These are phyloP conservation scores for Jaapia argillacea DNA, from an alignment of 768 basidiomycete species.

Conservation along the genomic window DNA sequence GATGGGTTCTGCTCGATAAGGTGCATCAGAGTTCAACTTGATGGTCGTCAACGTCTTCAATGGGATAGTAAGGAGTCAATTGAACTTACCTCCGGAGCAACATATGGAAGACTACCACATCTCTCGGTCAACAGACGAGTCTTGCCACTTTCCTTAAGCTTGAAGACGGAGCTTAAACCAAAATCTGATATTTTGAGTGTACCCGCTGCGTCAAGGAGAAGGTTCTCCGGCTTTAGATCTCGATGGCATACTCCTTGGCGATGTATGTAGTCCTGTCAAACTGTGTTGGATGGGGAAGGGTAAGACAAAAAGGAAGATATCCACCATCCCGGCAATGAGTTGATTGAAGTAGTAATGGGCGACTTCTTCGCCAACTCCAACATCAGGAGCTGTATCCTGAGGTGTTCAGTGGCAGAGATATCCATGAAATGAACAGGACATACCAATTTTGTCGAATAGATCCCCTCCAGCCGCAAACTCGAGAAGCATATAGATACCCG, in stretches of 20 bases:
- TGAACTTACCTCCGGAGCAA: slow-evolving; percentile 76
- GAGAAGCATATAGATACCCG: slow-evolving; percentile 87
- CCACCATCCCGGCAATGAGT: slow-evolving; percentile 72
- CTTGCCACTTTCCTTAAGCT: slow-evolving; percentile 71
- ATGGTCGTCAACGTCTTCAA: slow-evolving; percentile 1
- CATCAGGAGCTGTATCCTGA: slow-evolving; percentile 64
- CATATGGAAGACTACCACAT: slow-evolving; percentile 90
- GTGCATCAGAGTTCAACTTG: slow-evolving; percentile 32
- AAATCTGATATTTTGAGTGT: slow-evolving; percentile 93
- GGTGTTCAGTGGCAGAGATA: neutral
- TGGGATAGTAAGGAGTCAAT: neutral
- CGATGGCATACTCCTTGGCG: slow-evolving; percentile 88
- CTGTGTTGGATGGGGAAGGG: neutral
- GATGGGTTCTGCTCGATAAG: slow-evolving; percentile 86
- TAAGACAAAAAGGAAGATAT: slow-evolving; percentile 1
- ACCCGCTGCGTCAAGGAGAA: slow-evolving; percentile 77
- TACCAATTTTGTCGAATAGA: slow-evolving; percentile 97
- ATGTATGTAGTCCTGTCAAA: slow-evolving; percentile 69
- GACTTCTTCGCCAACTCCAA: slow-evolving; percentile 77
- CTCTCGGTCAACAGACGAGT: slow-evolving; percentile 68
- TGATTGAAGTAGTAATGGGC: slow-evolving; percentile 90
- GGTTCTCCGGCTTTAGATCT: slow-evolving; percentile 94
- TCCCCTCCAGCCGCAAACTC: slow-evolving; percentile 93
- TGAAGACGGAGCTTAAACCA: slow-evolving; percentile 85
- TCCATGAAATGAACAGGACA: slow-evolving; percentile 1